Evolutionary conservation across 2,329 filamentous ascomycete genomes (phyloP).

Genomic region (Teratosphaeria zuluensis): DNA sequence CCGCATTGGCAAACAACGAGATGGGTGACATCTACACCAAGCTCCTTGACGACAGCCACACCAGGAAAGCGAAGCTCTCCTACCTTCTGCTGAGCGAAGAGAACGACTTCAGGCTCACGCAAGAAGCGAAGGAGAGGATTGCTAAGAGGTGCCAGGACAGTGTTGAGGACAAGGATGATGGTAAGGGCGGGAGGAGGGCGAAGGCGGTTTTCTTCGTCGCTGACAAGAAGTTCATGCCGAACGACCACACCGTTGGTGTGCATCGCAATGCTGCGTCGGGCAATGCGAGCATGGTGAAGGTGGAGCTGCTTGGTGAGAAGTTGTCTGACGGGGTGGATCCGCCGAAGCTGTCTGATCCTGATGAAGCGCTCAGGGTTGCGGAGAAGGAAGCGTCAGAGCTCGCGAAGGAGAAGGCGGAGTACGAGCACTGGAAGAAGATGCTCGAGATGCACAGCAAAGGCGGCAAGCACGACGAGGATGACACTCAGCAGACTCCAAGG

Average conservation of each 20-base stretch:
- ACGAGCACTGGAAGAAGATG: neutral
- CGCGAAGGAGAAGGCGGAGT: neutral
- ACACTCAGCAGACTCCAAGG: neutral
- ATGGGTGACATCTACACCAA: neutral
- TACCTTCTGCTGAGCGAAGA: neutral
- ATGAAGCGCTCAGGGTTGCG: neutral
- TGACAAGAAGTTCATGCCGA: neutral
- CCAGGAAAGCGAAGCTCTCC: neutral
- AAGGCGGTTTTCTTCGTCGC: neutral
- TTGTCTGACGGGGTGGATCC: neutral
- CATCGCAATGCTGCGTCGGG: conserved; percentile 1
- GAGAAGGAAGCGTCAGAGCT: neutral
- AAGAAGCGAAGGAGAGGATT: neutral
- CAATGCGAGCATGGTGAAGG: neutral
- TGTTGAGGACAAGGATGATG: neutral
- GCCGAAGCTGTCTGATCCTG: neutral
- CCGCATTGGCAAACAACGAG: neutral
- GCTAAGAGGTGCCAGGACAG: neutral
- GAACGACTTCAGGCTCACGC: neutral
- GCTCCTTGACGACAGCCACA: neutral
- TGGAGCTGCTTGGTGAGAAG: neutral
- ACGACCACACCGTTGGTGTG: neutral
- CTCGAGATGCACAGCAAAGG: neutral
- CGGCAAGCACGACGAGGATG: neutral
- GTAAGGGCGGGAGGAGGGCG: neutral